Conservation (phyloP, 345 rosid species). For the Diplotaxis tenuifolia region DNA sequence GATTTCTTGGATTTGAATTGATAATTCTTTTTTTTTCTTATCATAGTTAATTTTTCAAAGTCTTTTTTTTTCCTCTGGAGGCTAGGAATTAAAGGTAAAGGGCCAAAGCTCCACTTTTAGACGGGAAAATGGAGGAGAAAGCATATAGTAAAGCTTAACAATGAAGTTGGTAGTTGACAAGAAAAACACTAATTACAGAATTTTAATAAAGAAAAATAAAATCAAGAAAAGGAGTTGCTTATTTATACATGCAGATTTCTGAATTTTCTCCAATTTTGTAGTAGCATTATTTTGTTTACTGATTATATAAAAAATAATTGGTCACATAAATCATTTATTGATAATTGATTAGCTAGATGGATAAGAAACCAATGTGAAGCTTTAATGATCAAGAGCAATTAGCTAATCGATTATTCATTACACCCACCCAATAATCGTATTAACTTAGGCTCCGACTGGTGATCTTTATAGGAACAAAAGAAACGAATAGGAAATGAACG, state of each 20-base stretch:
- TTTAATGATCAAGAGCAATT: not conserved
- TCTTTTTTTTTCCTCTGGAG: not conserved
- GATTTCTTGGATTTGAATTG: too few relatives aligned
- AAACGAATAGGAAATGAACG: too few relatives aligned
- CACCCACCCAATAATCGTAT: not conserved
- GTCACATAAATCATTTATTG: not conserved
- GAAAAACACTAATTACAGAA: not conserved
- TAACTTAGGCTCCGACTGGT: too few relatives aligned
- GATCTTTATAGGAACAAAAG: too few relatives aligned
- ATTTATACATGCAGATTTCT: not conserved
- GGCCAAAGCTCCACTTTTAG: not conserved
- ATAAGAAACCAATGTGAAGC: not conserved
- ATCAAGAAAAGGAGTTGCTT: not conserved
- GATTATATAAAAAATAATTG: not conserved
- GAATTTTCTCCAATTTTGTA: not conserved
- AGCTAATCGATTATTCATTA: not conserved
- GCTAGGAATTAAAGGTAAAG: not conserved
- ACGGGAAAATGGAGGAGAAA: not conserved
- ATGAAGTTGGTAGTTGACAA: constrained; percentile 24
- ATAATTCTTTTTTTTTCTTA: not conserved
- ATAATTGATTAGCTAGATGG: not conserved
- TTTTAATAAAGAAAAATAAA: not conserved
- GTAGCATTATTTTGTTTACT: not conserved
- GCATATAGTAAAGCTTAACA: constrained; percentile 19
- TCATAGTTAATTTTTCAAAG: not conserved